Evolutionary conservation across 2,329 filamentous ascomycete genomes (phyloP), one percentile per base, ranked within the genome.

Genomic region (Dactylellina drechsleri): DNA sequence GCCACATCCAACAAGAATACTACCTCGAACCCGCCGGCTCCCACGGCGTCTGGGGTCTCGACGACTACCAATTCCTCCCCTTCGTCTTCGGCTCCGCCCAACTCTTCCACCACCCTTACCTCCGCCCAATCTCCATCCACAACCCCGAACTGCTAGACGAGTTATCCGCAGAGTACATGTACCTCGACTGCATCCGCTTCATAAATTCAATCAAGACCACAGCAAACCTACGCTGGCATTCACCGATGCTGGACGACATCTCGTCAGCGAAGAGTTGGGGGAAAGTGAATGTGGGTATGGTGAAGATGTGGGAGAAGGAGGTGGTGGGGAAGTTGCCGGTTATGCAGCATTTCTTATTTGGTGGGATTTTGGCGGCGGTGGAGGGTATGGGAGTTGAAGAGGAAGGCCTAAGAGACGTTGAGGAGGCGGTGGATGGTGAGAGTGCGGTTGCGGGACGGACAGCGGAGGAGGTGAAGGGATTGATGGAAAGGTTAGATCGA

Each of bases 321-420:
- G 94, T 99, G 0, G 83, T 99, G 60, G 89, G 91, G 36, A 99
- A 99, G 82, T 82, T 99, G 66, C 95, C 95, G 0, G 94, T 99
- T 50, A 98, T 98, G 93, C 95, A 99, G 83, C 96, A 99, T 82
- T 99, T 99, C 79, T 81, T 99, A 65, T 99, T 99, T 80, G 95
- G 95, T 0, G 90, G 89, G 7, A 82, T 99, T 59, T 86, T 99
- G 1, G 90, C 92, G 0, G 92, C 94, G 0, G 88, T 86, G 0
- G 88, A 92, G 20, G 92, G 88, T 0, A 98, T 99, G 95, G 91
- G 88, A 76, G 86, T 85, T 54, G 87, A 89, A 78, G 83, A 83
- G 26, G 86, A 88, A 54, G 82, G 83, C 0, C 85, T 84, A 12
- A 83, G 85, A 8, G 83, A 83, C 53, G 77, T 78, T 40, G 4